phyloP scores from a whole-genome alignment of 2,329 filamentous ascomycete genomes.

The Colletotrichum filicis region DNA sequence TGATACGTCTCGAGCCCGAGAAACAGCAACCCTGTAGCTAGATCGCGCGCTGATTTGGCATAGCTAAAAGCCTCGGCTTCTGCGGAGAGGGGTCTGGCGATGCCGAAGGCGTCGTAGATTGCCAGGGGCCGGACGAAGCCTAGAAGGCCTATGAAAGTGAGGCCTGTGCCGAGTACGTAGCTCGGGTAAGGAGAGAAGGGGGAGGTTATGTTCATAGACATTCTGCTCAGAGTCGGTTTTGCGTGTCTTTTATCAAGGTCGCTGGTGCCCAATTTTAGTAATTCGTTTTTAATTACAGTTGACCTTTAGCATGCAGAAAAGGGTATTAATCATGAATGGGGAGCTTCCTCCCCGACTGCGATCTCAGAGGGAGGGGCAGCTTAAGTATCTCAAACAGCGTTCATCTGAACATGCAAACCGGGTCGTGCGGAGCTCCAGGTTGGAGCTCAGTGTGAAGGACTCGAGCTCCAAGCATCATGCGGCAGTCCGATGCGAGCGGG shows the following conservation, averaged over 20 bases:
- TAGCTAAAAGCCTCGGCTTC: slow-evolving; percentile 17
- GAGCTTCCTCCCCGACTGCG: not conserved
- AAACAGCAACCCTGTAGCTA: slow-evolving; percentile 15
- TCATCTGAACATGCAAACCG: slow-evolving; percentile 12
- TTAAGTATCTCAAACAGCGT: slow-evolving; percentile 17
- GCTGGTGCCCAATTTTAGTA: not conserved
- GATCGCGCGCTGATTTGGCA: slow-evolving; percentile 21
- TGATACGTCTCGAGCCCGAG: slow-evolving; percentile 32
- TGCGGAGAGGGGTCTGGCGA: slow-evolving; percentile 4
- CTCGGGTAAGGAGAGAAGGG: slow-evolving; percentile 28
- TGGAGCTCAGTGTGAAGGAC: not conserved
- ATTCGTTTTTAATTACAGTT: too few relatives aligned
- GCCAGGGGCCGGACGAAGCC: slow-evolving; percentile 32
- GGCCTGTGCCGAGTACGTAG: slow-evolving; percentile 40
- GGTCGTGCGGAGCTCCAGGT: slow-evolving; percentile 12
- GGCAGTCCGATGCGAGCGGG: slow-evolving; percentile 26
- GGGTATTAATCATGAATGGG: not conserved
- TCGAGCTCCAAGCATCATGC: slow-evolving; percentile 15
- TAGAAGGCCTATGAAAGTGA: slow-evolving; percentile 36
- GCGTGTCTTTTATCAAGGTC: not conserved
- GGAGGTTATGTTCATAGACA: not conserved
- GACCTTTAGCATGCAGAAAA: not conserved
- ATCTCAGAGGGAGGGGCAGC: not conserved
- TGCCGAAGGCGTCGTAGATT: slow-evolving; percentile 25
- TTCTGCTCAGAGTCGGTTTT: not conserved